Evolutionary conservation across 2,329 filamentous ascomycete genomes (phyloP).

Genomic region (Bipolaris zeicola): DNA sequence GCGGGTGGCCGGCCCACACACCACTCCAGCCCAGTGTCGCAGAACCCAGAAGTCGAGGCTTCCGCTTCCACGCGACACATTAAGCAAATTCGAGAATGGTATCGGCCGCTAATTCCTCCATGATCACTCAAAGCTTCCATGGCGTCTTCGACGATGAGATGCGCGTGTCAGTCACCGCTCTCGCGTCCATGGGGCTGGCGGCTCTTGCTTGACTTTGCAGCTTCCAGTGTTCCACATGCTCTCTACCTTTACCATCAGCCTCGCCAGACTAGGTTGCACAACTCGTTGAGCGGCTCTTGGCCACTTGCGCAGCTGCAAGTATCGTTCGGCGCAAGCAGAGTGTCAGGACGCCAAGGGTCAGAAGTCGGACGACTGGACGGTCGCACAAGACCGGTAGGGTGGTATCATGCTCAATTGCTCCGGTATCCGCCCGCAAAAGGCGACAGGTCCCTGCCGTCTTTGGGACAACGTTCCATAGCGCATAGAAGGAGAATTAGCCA

Average conservation of each 20-base stretch:
- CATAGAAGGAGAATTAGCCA: slow-evolving; percentile 15
- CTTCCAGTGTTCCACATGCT: background rate
- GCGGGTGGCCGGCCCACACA: slow-evolving; percentile 8
- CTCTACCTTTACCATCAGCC: background rate
- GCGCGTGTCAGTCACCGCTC: slow-evolving; percentile 23
- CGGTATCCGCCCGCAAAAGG: slow-evolving; percentile 21
- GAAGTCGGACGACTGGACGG: slow-evolving; percentile 16
- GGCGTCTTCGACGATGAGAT: slow-evolving; percentile 22
- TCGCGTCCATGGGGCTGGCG: slow-evolving; percentile 1
- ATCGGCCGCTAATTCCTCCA: slow-evolving; percentile 16
- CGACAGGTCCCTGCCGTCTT: slow-evolving; percentile 18
- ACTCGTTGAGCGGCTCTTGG: background rate
- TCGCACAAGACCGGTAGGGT: slow-evolving; percentile 16
- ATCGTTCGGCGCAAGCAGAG: slow-evolving; percentile 6
- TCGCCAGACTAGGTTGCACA: background rate
- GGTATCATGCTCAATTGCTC: slow-evolving; percentile 21
- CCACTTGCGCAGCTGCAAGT: slow-evolving; percentile 2
- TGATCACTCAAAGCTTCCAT: slow-evolving; percentile 27
- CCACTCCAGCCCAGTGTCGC: slow-evolving; percentile 31
- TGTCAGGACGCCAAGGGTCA: slow-evolving; percentile 11
- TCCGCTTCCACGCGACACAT: slow-evolving; percentile 47
- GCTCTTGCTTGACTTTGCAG: slow-evolving; percentile 2
- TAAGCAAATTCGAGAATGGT: slow-evolving; percentile 26
- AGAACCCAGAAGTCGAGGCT: slow-evolving; percentile 23
- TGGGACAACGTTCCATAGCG: slow-evolving; percentile 23